These are phyloP conservation scores for Leccinum fibrillosum DNA, from an alignment of 768 basidiomycete species.

Conservation along the genomic window DNA sequence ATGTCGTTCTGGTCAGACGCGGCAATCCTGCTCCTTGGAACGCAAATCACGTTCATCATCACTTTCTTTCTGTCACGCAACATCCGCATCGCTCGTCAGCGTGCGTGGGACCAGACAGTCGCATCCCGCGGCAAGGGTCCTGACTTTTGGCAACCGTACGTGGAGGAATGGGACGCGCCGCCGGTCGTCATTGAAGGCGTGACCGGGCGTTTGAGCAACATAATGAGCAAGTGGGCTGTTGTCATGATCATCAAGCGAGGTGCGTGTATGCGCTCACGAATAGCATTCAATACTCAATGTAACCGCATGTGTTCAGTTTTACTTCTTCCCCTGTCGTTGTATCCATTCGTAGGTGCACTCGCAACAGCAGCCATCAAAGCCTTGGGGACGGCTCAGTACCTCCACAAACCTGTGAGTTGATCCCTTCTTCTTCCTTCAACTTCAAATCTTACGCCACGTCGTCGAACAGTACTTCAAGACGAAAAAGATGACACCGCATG, in stretches of 20 bases:
- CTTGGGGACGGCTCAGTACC: constrained; percentile 59
- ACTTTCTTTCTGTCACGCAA: constrained; percentile 83
- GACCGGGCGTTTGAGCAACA: constrained; percentile 18
- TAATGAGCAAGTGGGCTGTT: constrained; percentile 15
- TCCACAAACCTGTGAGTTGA: constrained; percentile 62
- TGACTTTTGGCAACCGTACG: constrained; percentile 82
- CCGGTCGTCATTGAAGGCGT: constrained; percentile 36
- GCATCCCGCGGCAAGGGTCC: constrained; percentile 76
- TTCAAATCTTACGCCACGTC: neutral
- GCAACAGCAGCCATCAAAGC: constrained; percentile 64
- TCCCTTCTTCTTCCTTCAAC: neutral
- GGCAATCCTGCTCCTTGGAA: constrained; percentile 65
- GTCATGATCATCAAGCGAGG: constrained; percentile 21
- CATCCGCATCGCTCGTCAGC: constrained; percentile 71
- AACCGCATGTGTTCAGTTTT: constrained; percentile 38
- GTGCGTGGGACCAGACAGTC: constrained; percentile 82
- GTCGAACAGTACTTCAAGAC: constrained; percentile 68
- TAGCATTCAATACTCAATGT: neutral
- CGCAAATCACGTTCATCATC: constrained; percentile 73
- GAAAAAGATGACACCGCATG: constrained; percentile 74
- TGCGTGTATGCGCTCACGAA: constrained; percentile 7
- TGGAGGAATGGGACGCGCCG: constrained; percentile 76
- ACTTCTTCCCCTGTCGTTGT: constrained; percentile 59
- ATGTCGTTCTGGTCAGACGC: constrained; percentile 50
- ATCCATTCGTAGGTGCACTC: constrained; percentile 66